These are phyloP conservation scores for Collybia nuda DNA, from an alignment of 768 basidiomycete genomes.

Conservation along the genomic window DNA sequence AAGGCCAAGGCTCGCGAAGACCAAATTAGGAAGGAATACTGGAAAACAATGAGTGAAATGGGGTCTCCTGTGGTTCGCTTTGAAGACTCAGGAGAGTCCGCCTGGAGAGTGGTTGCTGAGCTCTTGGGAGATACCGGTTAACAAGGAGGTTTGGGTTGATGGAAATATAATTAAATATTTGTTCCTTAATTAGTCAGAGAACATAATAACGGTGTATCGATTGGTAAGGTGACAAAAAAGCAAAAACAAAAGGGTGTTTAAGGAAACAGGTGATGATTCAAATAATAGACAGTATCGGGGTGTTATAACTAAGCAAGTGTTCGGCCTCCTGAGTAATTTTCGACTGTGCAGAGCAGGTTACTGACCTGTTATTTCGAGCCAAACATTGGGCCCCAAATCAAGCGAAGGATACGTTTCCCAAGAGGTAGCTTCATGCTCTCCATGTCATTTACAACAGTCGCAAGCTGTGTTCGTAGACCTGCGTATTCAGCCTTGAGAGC, in stretches of 20 bases:
- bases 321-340: too few relatives aligned
- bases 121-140: background rate
- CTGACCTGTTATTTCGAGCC: too few relatives aligned
- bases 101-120: background rate
- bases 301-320: too few relatives aligned
- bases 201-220: too few relatives aligned
- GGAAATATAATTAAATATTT: background rate
- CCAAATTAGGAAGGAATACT: background rate
- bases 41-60: background rate
- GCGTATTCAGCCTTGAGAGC: slow-evolving; percentile 1
- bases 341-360: too few relatives aligned
- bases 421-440: background rate
- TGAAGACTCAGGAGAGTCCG: background rate
- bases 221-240: too few relatives aligned
- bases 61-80: slow-evolving; percentile 1
- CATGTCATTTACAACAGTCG: background rate
- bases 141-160: background rate
- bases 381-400: background rate
- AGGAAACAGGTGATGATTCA: too few relatives aligned
- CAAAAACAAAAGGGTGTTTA: too few relatives aligned
- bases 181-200: too few relatives aligned
- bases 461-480: background rate
- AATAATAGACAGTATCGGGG: too few relatives aligned
- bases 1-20: background rate
- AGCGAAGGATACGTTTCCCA: background rate